Conservation (phyloP, 169 alveolate genomes). For the Plasmodium adleri region DNA sequence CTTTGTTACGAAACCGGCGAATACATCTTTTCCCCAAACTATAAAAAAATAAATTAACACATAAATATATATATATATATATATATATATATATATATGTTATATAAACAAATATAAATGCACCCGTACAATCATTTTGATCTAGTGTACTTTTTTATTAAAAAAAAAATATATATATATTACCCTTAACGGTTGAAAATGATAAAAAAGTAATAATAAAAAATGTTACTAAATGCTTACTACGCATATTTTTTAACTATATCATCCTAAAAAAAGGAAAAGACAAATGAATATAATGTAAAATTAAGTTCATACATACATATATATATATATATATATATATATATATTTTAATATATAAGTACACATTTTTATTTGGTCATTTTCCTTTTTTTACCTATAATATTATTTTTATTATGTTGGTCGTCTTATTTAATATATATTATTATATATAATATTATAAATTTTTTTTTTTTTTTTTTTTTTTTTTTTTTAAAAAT, state of each 20-base stretch:
- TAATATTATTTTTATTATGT: no score
- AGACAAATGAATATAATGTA: neutral
- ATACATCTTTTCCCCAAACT: conserved; percentile 30
- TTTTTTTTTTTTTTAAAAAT: no score
- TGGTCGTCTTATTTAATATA: neutral
- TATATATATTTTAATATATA: conserved; percentile 2
- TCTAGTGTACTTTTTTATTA: neutral
- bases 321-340: conserved; percentile 14
- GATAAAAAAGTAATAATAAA: conserved; percentile 23
- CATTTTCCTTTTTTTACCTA: no score
- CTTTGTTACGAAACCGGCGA: conserved; percentile 23
- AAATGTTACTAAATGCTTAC: conserved; percentile 25
- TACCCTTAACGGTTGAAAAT: conserved; percentile 28
- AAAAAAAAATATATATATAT: conserved; percentile 1
- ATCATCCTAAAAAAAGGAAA: conserved; percentile 33
- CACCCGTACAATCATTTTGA: neutral
- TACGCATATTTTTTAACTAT: conserved; percentile 51
- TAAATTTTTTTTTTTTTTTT: no score
- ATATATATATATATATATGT: conserved; percentile 1
- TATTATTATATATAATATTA: neutral
- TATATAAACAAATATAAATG: neutral
- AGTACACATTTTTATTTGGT: neutral
- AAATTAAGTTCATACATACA: neutral
- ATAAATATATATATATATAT: neutral
- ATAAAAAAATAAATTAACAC: neutral